Evolutionary conservation across 2,329 filamentous ascomycete species (phyloP).

Genomic region (Alternaria sp.): DNA sequence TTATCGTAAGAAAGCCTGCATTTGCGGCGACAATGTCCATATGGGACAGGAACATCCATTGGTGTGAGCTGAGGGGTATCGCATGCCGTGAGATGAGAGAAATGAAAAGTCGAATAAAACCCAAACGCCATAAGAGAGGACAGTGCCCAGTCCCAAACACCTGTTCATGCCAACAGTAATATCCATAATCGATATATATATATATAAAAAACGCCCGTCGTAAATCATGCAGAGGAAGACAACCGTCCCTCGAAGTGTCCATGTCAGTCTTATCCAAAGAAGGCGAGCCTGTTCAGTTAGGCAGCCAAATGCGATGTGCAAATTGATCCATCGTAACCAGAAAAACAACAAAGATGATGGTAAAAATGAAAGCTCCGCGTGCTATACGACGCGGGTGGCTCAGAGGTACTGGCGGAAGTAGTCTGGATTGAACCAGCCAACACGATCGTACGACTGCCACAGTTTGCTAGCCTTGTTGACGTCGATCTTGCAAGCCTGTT

Average conservation of each 20-base stretch:
- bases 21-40: constrained; percentile 22
- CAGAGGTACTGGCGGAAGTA: constrained; percentile 59
- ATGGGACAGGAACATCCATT: constrained; percentile 18
- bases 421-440: constrained; percentile 77
- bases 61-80: constrained; percentile 27
- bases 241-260: constrained; percentile 25
- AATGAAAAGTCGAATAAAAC: constrained; percentile 2
- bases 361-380: background rate
- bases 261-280: constrained; percentile 34
- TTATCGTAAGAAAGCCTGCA: constrained; percentile 15
- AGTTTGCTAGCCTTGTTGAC: constrained; percentile 97
- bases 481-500: constrained; percentile 97
- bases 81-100: constrained; percentile 18
- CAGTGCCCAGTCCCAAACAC: constrained; percentile 23
- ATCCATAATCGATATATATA: constrained; percentile 11
- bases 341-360: constrained; percentile 3
- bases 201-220: constrained; percentile 42
- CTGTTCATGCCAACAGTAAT: constrained; percentile 34
- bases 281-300: constrained; percentile 28
- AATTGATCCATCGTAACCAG: constrained; percentile 28
- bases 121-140: constrained; percentile 29
- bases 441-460: constrained; percentile 86
- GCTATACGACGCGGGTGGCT: constrained; percentile 14
- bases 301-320: constrained; percentile 37
- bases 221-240: constrained; percentile 36